phyloP scores from a whole-genome alignment of 1,284 basidiomycete species.

The Mycena sp. region DNA sequence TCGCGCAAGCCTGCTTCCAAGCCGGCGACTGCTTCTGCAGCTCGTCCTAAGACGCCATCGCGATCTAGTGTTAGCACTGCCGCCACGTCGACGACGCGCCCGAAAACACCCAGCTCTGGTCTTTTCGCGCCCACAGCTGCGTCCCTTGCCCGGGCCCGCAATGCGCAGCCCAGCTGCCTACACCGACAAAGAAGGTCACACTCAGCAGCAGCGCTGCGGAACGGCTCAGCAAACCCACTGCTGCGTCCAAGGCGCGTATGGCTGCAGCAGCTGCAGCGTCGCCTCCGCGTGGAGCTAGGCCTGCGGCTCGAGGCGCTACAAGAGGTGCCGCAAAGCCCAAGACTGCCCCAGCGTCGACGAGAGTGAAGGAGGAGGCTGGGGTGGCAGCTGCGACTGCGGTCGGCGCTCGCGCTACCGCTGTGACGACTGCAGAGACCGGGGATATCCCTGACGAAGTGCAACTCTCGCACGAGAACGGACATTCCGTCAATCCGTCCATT shows the following conservation, averaged over 20 bases:
- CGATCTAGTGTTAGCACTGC: slow-evolving; percentile 47
- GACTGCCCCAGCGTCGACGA: slow-evolving; percentile 27
- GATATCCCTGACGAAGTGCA: slow-evolving; percentile 34
- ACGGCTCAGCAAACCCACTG: slow-evolving; percentile 78
- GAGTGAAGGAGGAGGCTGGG: slow-evolving; percentile 27
- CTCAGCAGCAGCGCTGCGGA: slow-evolving; percentile 61
- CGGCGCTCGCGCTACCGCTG: slow-evolving; percentile 29
- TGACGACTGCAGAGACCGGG: slow-evolving; percentile 30
- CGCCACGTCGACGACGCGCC: slow-evolving; percentile 44
- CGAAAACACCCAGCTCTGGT: slow-evolving; percentile 67
- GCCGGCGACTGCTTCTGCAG: slow-evolving; percentile 28
- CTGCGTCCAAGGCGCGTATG: slow-evolving; percentile 71
- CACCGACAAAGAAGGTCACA: slow-evolving; percentile 61
- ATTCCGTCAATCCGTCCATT: slow-evolving; percentile 12
- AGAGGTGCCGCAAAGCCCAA: slow-evolving; percentile 32
- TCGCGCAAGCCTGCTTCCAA: slow-evolving; percentile 37
- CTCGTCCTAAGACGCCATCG: slow-evolving; percentile 43
- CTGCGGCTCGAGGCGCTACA: slow-evolving; percentile 36
- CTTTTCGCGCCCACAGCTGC: slow-evolving; percentile 82
- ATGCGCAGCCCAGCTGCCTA: slow-evolving; percentile 53
- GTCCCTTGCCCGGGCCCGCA: slow-evolving; percentile 73
- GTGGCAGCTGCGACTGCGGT: slow-evolving; percentile 26
- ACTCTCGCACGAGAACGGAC: slow-evolving; percentile 21
- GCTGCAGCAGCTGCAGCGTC: slow-evolving; percentile 41
- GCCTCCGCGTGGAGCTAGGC: slow-evolving; percentile 33